Conservation (phyloP, 208 protist genomes). For the Borovskyia barvae region DNA sequence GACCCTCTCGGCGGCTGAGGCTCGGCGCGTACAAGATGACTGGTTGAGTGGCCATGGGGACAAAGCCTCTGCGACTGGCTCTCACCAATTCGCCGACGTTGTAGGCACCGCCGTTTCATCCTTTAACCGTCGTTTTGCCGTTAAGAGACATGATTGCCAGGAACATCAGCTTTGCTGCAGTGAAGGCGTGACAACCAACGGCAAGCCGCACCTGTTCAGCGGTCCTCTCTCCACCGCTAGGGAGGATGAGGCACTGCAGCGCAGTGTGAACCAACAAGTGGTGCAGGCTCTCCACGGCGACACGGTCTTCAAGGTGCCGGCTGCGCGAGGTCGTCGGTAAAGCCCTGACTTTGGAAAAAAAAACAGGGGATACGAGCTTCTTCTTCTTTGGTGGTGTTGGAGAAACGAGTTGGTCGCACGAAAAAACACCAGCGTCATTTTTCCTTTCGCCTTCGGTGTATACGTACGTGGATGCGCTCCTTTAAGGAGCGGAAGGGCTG, state of each 20-base stretch:
- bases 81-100: no score
- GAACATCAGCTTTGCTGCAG: conserved; percentile 10
- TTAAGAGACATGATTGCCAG: conserved; percentile 31
- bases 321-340: background rate
- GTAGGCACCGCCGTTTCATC: conserved; percentile 27
- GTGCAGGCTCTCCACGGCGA: conserved; percentile 42
- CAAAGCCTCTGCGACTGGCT: no score
- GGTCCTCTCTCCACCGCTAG: conserved; percentile 9
- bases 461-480: no score
- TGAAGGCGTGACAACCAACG: conserved; percentile 4
- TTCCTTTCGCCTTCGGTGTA: no score
- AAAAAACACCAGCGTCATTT: no score
- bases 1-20: no score
- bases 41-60: no score
- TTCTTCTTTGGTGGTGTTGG: conserved; percentile 9
- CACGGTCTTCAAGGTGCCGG: conserved; percentile 43
- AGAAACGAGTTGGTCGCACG: no score
- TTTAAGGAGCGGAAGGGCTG: no score
- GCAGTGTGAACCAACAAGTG: conserved; percentile 41
- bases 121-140: conserved; percentile 21
- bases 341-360: background rate
- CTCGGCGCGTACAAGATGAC: no score
- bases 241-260: conserved; percentile 32
- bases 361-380: background rate
- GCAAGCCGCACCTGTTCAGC: background rate